phyloP scores from a whole-genome alignment of 805 yeast genomes.

The Barnettozyma pratensis region DNA sequence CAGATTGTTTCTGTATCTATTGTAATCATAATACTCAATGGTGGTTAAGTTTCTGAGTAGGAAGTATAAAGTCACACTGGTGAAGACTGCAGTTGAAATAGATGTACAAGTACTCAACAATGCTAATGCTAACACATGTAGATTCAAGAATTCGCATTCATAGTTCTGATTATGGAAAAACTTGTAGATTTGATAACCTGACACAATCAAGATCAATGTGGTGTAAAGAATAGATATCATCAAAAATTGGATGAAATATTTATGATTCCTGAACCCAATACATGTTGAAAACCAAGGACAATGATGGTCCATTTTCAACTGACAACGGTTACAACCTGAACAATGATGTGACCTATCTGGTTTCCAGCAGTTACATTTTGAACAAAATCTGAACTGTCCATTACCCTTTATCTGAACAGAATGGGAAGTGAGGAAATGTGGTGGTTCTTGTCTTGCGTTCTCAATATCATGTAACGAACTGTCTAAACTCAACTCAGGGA shows the following conservation, averaged over 20 bases:
- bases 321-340: conserved; percentile 62
- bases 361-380: conserved; percentile 66
- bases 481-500: conserved; percentile 34
- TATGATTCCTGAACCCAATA: conserved; percentile 77
- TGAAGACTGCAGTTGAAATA: conserved; percentile 53
- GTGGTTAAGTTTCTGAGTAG: conserved; percentile 69
- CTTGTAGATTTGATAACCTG: conserved; percentile 38
- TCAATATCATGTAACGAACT: conserved; percentile 17
- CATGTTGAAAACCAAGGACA: conserved; percentile 93
- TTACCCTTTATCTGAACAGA: conserved; percentile 45
- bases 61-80: conserved; percentile 53
- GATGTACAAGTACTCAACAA: conserved; percentile 48
- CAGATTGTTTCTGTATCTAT: conserved; percentile 40
- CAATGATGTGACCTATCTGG: conserved; percentile 91
- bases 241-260: conserved; percentile 72
- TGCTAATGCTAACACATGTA: conserved; percentile 57
- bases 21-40: conserved; percentile 62
- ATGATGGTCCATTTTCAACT: conserved; percentile 89
- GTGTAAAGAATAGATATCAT: conserved; percentile 47
- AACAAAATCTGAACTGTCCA: conserved; percentile 66
- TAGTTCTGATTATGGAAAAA: conserved; percentile 43
- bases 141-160: conserved; percentile 39
- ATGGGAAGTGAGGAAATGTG: conserved; percentile 33
- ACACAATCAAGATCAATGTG: conserved; percentile 32
- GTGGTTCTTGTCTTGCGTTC: conserved; percentile 32